phyloP scores from a whole-genome alignment of 2,329 filamentous ascomycete species.

The Talaromyces sp. region DNA sequence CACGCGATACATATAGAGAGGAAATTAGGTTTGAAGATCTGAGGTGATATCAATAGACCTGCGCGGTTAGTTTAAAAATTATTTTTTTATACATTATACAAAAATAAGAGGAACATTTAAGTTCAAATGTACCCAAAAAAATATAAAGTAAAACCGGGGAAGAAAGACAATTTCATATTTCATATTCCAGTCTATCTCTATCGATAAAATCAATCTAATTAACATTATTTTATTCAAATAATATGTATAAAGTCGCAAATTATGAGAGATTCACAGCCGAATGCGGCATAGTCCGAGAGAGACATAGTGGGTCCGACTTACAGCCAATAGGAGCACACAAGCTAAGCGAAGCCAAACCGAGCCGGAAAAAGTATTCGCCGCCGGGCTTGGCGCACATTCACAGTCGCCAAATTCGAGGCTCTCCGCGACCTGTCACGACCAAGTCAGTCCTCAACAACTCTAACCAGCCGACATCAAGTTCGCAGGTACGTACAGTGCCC shows the following conservation, averaged over 20 bases:
- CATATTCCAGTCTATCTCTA: neutral
- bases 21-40: no score
- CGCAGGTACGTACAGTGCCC: constrained; percentile 10
- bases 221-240: neutral
- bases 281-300: neutral
- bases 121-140: neutral
- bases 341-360: constrained; percentile 6
- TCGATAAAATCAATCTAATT: neutral
- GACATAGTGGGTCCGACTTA: neutral
- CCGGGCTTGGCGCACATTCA: constrained; percentile 6
- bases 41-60: no score
- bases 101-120: neutral
- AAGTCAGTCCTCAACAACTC: constrained; percentile 6
- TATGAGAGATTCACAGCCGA: neutral
- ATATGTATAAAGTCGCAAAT: neutral
- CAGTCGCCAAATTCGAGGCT: constrained; percentile 11
- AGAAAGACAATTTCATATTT: no score
- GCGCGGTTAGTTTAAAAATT: no score
- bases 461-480: constrained; percentile 12
- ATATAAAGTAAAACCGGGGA: no score
- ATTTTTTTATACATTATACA: no score
- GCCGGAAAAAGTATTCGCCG: constrained; percentile 10
- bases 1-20: no score
- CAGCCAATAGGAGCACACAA: no score
- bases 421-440: neutral